Percentiles rank a stretch among this genome's conserved stretches.
These are phyloP conservation scores for Neodidymelliopsis sp. DNA, from an alignment of 2,329 filamentous ascomycete genomes.

Conservation along the genomic window DNA sequence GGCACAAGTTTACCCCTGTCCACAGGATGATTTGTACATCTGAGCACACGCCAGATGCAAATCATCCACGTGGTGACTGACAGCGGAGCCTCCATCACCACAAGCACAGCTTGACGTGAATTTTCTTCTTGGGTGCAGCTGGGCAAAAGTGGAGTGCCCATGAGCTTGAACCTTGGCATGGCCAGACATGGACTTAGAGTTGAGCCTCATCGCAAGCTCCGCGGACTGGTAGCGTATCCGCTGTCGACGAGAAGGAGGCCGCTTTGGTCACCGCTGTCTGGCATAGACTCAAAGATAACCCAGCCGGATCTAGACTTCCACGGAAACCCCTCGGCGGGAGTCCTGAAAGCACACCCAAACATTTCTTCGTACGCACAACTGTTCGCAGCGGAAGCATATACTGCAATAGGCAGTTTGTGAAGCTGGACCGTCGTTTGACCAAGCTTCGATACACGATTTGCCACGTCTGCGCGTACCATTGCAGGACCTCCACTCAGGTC, in stretches of 20 bases:
- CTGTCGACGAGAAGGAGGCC: slow-evolving; percentile 4
- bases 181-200: slow-evolving; percentile 7
- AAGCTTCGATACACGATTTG: slow-evolving; percentile 7
- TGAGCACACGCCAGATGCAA: slow-evolving; percentile 1
- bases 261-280: slow-evolving; percentile 4
- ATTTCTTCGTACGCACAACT: background rate
- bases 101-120: slow-evolving; percentile 6
- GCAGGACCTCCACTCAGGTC: slow-evolving; percentile 6
- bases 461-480: background rate
- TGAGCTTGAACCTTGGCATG: slow-evolving; percentile 7
- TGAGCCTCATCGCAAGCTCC: slow-evolving; percentile 12
- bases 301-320: slow-evolving; percentile 16
- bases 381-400: slow-evolving; percentile 6
- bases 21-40: slow-evolving; percentile 1
- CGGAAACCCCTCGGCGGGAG: background rate
- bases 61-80: slow-evolving; percentile 17
- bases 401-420: slow-evolving; percentile 1
- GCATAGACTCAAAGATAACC: slow-evolving; percentile 2
- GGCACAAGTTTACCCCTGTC: slow-evolving; percentile 2
- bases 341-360: slow-evolving; percentile 8
- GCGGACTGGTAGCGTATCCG: slow-evolving; percentile 7
- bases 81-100: slow-evolving; percentile 7
- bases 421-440: slow-evolving; percentile 7
- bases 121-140: slow-evolving; percentile 2
- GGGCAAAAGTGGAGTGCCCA: slow-evolving; percentile 2